Conservation (phyloP, 2,329 filamentous ascomycete species). For the Talaromyces piceae region DNA sequence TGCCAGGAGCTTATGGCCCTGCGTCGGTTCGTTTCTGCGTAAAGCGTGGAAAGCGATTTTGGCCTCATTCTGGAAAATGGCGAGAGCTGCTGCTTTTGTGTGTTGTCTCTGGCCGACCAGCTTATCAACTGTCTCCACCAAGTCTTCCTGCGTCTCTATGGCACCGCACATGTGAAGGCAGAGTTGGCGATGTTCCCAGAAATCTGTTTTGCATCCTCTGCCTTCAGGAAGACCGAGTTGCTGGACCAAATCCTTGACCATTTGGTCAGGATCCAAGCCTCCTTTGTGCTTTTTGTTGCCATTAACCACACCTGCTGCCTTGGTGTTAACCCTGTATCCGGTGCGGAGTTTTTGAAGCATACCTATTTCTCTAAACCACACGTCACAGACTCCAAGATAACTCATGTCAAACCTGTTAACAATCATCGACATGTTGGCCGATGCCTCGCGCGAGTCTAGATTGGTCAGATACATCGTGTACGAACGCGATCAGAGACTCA, state of each 20-base stretch:
- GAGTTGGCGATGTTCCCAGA: constrained; percentile 50
- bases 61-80: constrained; percentile 53
- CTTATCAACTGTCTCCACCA: constrained; percentile 43
- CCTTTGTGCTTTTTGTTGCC: constrained; percentile 21
- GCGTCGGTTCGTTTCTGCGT: constrained; percentile 43
- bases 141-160: constrained; percentile 44
- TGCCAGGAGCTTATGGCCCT: constrained; percentile 52
- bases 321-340: not conserved
- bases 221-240: constrained; percentile 46
- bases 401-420: constrained; percentile 51
- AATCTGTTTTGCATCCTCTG: constrained; percentile 45
- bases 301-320: constrained; percentile 12
- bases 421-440: constrained; percentile 47
- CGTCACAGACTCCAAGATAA: constrained; percentile 51
- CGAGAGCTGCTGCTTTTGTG: constrained; percentile 57
- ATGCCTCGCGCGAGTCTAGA: constrained; percentile 32
- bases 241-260: constrained; percentile 45
- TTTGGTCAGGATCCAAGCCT: constrained; percentile 23
- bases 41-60: constrained; percentile 52
- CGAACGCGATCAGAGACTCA: constrained; percentile 18
- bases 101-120: constrained; percentile 48
- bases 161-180: constrained; percentile 55
- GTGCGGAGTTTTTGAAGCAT: constrained; percentile 14
- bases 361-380: constrained; percentile 53
- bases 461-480: constrained; percentile 11